Conservation (phyloP, 768 basidiomycete species). For the Tephrocybe sp. region DNA sequence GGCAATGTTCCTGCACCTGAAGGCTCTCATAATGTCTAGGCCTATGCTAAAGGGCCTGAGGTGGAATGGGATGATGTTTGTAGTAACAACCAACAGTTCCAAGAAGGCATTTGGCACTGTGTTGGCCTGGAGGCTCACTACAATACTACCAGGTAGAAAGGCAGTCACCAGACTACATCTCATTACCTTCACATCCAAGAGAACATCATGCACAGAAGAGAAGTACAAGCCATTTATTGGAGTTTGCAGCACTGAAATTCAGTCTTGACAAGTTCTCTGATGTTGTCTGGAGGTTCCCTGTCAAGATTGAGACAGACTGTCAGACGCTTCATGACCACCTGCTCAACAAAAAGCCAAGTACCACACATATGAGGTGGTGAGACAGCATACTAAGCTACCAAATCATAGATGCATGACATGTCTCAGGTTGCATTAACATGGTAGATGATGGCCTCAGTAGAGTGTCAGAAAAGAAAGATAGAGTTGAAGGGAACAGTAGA, state of each 20-base stretch:
- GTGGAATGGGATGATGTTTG: slow-evolving; percentile 34
- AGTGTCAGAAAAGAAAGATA: slow-evolving; percentile 13
- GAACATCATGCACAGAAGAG: slow-evolving; percentile 25
- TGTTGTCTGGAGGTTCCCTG: not conserved
- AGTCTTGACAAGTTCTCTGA: slow-evolving; percentile 1
- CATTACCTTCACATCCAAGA: no score
- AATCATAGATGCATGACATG: slow-evolving; percentile 24
- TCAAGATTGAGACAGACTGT: not conserved
- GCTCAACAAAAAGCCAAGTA: no score
- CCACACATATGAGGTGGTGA: no score
- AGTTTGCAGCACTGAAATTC: no score
- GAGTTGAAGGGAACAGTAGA: slow-evolving; percentile 23
- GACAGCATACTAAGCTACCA: no score
- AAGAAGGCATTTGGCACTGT: slow-evolving; percentile 30
- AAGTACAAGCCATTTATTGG: slow-evolving; percentile 27
- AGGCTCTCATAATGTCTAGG: no score
- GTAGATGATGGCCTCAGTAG: slow-evolving; percentile 32
- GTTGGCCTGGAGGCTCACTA: slow-evolving; percentile 11
- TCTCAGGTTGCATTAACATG: slow-evolving; percentile 20
- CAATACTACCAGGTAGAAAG: not conserved
- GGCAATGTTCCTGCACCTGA: slow-evolving; percentile 21
- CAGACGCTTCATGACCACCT: slow-evolving; percentile 22
- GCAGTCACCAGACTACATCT: slow-evolving; percentile 20
- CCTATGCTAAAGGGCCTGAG: no score
- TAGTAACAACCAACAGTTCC: slow-evolving; percentile 33